Evolutionary conservation across 2,329 filamentous ascomycete species (phyloP), one percentile per base, ranked within the genome.

Genomic region (Colletotrichum salicis): DNA sequence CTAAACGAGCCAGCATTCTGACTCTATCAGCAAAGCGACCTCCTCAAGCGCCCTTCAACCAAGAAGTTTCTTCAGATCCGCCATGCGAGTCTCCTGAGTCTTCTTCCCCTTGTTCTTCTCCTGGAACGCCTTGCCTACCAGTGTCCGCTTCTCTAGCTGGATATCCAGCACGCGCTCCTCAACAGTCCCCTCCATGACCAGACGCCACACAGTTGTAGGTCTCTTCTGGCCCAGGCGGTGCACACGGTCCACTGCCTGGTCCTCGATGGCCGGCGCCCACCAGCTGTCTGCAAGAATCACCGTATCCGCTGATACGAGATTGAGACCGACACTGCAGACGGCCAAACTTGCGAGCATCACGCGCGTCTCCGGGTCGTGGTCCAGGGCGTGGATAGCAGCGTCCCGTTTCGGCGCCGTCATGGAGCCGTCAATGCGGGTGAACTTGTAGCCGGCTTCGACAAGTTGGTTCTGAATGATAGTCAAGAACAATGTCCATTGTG

Each of bases 181-280:
- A 5, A 97, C 90, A 8, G 89, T 93, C 1, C 86, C 89, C 76
- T 97, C 93, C 83, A 97, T 92, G 1, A 97, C 89, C 11, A 97
- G 84, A 58, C 94, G 86, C 86, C 94, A 96, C 1, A 97, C 91
- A 1, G 90, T 95, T 0, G 92, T 95, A 72, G 91, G 88, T 48
- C 93, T 88, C 74, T 88, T 95, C 83, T 97, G 95, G 0, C 95
- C 95, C 0, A 97, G 86, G 0, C 95, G 88, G 79, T 97, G 94
- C 7, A 97, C 94, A 5, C 95, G 92, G 78, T 97, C 95, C 3
- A 97, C 88, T 4, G 95, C 95, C 79, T 97, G 95, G 76, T 97
- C 94, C 80, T 97, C 95, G 67, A 97, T 96, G 1, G 94, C 94
- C 0, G 95, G 95, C 1, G 95, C 94, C 93, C 95, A 97, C 95